A percentile compares a stretch with the other conserved stretches of the same genome.
phyloP scores from a whole-genome alignment of 345 rosid species.

The Citrus hindsii region DNA sequence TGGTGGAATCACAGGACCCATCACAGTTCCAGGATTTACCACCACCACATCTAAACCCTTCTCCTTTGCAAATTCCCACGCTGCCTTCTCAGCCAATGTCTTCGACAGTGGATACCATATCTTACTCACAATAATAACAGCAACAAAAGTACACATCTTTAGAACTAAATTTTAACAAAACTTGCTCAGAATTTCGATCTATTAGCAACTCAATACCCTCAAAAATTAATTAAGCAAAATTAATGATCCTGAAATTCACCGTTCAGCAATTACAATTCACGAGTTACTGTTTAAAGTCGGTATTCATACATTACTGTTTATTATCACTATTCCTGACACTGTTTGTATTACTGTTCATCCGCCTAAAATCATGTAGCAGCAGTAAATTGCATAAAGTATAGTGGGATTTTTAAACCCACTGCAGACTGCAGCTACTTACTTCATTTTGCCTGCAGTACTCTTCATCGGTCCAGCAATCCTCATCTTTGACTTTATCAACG shows the following conservation, averaged over 20 bases:
- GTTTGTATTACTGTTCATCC: no score
- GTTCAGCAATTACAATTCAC: no score
- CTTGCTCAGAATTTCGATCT: no score
- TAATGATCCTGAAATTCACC: no score
- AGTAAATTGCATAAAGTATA: no score
- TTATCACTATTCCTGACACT: no score
- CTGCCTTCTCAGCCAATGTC: slow-evolving; percentile 87
- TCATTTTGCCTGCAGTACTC: slow-evolving; percentile 69
- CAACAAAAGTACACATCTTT: not conserved
- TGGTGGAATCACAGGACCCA: slow-evolving; percentile 84
- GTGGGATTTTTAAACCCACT: no score
- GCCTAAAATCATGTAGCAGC: no score
- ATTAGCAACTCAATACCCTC: no score
- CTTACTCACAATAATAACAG: slow-evolving; percentile 25
- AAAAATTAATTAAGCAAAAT: no score
- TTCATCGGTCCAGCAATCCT: slow-evolving; percentile 82
- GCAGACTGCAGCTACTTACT: slow-evolving; percentile 29
- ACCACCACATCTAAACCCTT: slow-evolving; percentile 81
- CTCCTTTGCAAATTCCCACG: slow-evolving; percentile 81
- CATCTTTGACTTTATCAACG: slow-evolving; percentile 56
- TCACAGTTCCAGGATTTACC: slow-evolving; percentile 90
- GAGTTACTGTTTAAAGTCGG: no score
- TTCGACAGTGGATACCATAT: slow-evolving; percentile 89
- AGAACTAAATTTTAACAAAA: not conserved
- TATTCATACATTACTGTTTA: no score